Evolutionary conservation across 2,329 filamentous ascomycete genomes (phyloP).

Genomic region (Cryphonectria naterciae): DNA sequence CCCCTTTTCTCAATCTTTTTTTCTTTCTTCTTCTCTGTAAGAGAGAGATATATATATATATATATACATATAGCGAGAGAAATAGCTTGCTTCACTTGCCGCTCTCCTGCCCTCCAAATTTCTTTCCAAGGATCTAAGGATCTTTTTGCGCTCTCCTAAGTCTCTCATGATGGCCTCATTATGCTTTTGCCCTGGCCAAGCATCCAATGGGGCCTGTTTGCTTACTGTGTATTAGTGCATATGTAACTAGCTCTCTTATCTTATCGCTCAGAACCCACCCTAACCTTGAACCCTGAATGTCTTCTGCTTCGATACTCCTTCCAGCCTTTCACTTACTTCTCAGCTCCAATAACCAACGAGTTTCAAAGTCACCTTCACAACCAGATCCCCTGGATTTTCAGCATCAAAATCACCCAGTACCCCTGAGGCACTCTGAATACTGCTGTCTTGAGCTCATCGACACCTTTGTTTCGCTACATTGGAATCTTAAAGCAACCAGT

Average conservation of each 20-base stretch:
- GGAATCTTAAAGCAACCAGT: background rate
- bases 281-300: background rate
- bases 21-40: too few species aligned
- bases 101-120: background rate
- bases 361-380: background rate
- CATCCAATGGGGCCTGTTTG: background rate
- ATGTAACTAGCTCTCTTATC: conserved; percentile 8
- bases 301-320: background rate
- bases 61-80: background rate
- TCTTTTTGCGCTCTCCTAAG: background rate
- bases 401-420: background rate
- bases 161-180: background rate
- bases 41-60: too few species aligned
- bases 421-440: background rate
- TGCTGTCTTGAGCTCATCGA: background rate
- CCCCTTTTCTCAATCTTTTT: background rate
- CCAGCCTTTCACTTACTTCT: background rate
- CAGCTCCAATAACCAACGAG: background rate
- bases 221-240: background rate
- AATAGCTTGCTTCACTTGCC: background rate
- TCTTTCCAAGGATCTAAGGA: too few species aligned
- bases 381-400: background rate
- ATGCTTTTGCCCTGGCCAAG: background rate
- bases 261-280: background rate
- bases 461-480: background rate